Evolutionary conservation across 805 yeast genomes (phyloP).

Genomic region (Saccharomyces paradoxus): DNA sequence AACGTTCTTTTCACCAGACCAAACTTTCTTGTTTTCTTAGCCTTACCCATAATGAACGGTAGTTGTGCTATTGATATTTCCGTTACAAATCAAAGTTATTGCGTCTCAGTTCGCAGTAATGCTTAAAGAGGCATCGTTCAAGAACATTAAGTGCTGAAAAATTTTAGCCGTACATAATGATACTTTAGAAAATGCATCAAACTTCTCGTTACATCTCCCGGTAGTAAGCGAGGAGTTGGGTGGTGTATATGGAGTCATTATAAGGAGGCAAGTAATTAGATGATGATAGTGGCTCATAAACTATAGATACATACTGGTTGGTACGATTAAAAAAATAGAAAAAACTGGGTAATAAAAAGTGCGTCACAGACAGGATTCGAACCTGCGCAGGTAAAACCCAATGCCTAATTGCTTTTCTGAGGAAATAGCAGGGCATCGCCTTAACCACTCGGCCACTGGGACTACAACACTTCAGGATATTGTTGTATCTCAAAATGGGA

Average conservation of each 20-base stretch:
- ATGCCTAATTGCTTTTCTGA: conserved; percentile 54
- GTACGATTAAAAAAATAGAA: not conserved
- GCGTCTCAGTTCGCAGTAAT: not conserved
- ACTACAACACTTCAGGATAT: conserved; percentile 22
- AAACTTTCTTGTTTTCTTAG: conserved; percentile 93
- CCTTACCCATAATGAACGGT: conserved; percentile 75
- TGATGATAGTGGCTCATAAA: not conserved
- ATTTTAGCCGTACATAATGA: not conserved
- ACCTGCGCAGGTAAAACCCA: conserved; percentile 95
- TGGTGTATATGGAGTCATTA: too few relatives aligned
- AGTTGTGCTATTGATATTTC: not conserved
- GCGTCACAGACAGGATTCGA: conserved; percentile 99
- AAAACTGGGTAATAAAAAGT: conserved; percentile 29
- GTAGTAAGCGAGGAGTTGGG: too few relatives aligned
- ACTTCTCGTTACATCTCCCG: not conserved
- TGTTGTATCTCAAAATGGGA: too few relatives aligned
- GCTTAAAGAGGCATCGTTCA: too few relatives aligned
- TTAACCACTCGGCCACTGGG: conserved; percentile 90
- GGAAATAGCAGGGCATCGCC: conserved; percentile 81
- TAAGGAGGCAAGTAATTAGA: not conserved
- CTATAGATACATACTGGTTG: not conserved
- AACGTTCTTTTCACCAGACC: conserved; percentile 84
- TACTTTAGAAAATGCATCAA: not conserved
- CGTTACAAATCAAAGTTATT: not conserved
- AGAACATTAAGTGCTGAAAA: not conserved